phyloP scores from a whole-genome alignment of 2,329 filamentous ascomycete genomes.

The Arthrinium puccinioides region DNA sequence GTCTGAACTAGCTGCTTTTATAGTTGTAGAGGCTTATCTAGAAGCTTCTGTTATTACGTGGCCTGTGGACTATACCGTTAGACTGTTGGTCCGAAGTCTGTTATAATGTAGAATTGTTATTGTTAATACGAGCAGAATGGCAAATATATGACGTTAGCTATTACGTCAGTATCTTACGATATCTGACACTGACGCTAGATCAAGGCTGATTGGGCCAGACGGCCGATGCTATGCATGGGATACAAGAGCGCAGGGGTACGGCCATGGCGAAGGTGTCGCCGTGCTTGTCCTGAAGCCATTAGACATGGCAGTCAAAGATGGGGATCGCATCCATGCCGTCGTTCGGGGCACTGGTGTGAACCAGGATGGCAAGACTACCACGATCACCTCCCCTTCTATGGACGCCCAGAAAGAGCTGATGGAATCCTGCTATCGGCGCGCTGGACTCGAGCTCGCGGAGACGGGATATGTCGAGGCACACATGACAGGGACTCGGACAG shows the following conservation, averaged over 20 bases:
- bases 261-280: conserved; percentile 36
- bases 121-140: no score
- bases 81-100: no score
- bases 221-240: conserved; percentile 23
- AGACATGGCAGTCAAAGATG: conserved; percentile 30
- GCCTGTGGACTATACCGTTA: no score
- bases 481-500: background rate
- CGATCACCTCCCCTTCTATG: conserved; percentile 2
- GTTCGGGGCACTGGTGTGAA: conserved; percentile 7
- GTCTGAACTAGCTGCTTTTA: no score
- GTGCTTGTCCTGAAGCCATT: conserved; percentile 35
- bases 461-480: conserved; percentile 12
- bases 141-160: no score
- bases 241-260: conserved; percentile 35
- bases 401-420: conserved; percentile 4
- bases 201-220: no score
- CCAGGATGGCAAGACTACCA: conserved; percentile 6
- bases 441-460: background rate
- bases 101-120: no score
- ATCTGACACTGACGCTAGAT: no score
- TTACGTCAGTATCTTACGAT: no score
- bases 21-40: no score
- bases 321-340: conserved; percentile 23
- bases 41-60: no score
- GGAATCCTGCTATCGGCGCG: background rate